Evolutionary conservation across 345 rosid species (phyloP), one percentile per base, ranked within the genome.

Genomic region (Ricinus communis): DNA sequence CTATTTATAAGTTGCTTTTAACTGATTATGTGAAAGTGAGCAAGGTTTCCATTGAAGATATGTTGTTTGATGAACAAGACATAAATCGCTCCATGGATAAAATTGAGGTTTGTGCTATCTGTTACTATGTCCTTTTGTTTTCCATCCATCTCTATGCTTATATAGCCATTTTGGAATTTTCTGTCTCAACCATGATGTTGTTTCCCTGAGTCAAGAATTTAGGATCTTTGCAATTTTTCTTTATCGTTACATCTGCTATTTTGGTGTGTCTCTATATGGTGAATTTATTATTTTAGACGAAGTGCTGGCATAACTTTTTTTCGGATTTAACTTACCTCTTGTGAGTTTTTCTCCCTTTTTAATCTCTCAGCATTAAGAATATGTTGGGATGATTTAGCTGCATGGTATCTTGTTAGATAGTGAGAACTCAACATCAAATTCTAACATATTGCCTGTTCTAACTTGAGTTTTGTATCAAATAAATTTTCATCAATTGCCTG

Each of bases 11-110:
- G 85, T 71, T 95, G 80, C 74, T 95, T 49, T 75, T 95, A 82
- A 86, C 96, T 0, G 97, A 95, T 87, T 95, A 92, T 81, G 93
- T 95, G 0, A 95, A 95, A 90, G 97, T 92, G 47, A 95, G 99
- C 89, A 95, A 95, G 74, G 93, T 95, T 62, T 95, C 97, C 4
- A 90, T 92, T 57, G 99, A 95, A 82, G 99, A 95, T 70, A 95
- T 95, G 97, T 55, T 95, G 77, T 95, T 82, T 69, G 93, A 89
- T 83, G 99, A 92, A 70, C 96, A 92, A 71, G 99, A 89, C 67
- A 92, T 95, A 53, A 82, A 70, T 62, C 87, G 86, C 28, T 95
- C 97, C 19, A 94, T 95, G 99, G 99, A 90, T 66, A 95, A 83
- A 79, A 95, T 95, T 69, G 99, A 95, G 97, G 97, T 62, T 27